Evolutionary conservation across 345 rosid species (phyloP), one percentile per base, ranked within the genome.

Genomic region (Rhodamnia rubescens): DNA sequence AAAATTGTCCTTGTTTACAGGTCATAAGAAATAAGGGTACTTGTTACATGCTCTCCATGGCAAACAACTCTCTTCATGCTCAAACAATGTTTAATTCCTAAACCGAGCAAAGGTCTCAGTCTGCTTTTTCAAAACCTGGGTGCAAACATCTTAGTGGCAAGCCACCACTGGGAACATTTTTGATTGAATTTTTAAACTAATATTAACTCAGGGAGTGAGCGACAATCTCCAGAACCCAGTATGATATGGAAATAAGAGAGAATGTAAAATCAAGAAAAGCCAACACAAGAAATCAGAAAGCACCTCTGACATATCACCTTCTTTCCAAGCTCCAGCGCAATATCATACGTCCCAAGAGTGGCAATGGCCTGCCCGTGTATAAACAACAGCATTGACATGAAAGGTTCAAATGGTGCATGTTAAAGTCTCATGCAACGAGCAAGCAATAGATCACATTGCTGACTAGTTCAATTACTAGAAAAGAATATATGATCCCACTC

Each of bases 271-370:
- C 74, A 83, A 56, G 57, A 81, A 50, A 51, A 32, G 64, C 44
- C 44, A 29, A 47, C 74, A 24, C 44, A 56, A 78, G 53, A 26
- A 86, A 54, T 53, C 61, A 82, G 85, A 59, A 83, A 88, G 64
- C 78, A 95, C 99, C 99, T 95, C 90, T 94, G 98, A 88, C 98
- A 95, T 85, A 96, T 90, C 61, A 95, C 92, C 92, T 96, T 96
- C 95, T 94, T 95, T 84, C 98, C 99, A 89, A 96, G 88, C 88
- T 95, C 98, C 86, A 94, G 85, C 11, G 97, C 96, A 83, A 95
- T 92, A 87, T 96, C 99, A 89, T 94, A 96, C 42, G 98, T 95
- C 80, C 98, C 98, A 81, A 96, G 93, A 49, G 97, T 92, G 74
- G 98, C 99, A 84, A 94, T 89, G 75, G 93, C 97, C 99, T 96